Base-by-base conservation (phyloP, 768 basidiomycete genomes). In the Guyanaporus albipodus region DNA sequence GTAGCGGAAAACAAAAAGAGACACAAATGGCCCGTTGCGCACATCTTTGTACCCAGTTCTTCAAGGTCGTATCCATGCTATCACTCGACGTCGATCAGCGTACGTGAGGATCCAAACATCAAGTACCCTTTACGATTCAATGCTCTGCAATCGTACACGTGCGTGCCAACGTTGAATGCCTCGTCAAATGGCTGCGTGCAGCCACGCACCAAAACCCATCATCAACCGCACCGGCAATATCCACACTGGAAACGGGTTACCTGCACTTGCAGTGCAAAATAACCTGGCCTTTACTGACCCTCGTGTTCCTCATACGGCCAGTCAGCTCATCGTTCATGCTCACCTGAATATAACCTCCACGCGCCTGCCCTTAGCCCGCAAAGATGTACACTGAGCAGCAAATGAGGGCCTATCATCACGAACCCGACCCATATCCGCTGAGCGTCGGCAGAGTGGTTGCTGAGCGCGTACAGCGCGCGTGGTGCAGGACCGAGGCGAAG, bases 271-370 rank as follows among this genome's bases (percentile, higher is more conserved):
- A 23, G 17, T 6, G 2, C 19, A 17, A 11, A 46, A 21, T 31
- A 46, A 9, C 2, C 37, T 38, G 2, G 44, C 45, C 18, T 38
- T 33, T 4, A 24, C 38, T 8, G 33, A 39, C 24, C 38, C 45
- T 46, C 45, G 33, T 3, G 7, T 15, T 33, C 38, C 45, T 29
- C 45, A 39, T 9, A 33, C 1, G 3, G 33, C 15, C 10, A 46
- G 26, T 38, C 45, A 46, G 3, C 14, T 1, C 38, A 46, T 39
- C 45, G 38, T 39, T 38, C 45, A 46, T 2, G 33, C 23, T 38
- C 45, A 39, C 18, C 45, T 38, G 1, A 8, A 12, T 1, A 33
- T 6, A 12, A 37, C 45, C 5, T 31, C 29, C 14, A 46, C 45
- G 4, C 31, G 29, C 18, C 24, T 32, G 2, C 45, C 45, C 6